Conservation (phyloP, 1,284 basidiomycete genomes). For the Naganishia sp. region DNA sequence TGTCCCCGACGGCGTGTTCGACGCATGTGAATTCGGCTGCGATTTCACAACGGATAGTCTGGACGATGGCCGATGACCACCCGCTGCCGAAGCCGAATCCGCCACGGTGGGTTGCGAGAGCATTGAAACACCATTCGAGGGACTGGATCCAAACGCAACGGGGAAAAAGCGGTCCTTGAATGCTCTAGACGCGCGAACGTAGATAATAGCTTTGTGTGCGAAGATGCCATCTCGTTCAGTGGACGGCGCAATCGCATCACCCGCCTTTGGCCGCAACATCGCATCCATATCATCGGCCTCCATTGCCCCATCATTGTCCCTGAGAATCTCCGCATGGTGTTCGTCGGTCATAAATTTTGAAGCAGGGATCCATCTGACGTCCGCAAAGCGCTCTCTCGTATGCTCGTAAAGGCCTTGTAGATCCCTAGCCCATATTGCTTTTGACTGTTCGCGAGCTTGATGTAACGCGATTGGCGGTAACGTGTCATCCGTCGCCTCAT, state of each 20-base stretch:
- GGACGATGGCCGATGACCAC: background rate
- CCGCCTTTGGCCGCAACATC: background rate
- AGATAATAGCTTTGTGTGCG: conserved; percentile 93
- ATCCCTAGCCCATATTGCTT: conserved; percentile 70
- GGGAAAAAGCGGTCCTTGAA: conserved; percentile 80
- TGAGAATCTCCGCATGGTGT: conserved; percentile 13
- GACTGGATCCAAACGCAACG: conserved; percentile 3
- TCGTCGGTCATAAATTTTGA: conserved; percentile 57
- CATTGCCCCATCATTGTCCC: background rate
- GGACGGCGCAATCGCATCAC: background rate
- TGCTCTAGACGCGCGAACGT: conserved; percentile 79
- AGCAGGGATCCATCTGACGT: conserved; percentile 73
- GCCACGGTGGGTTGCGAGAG: background rate
- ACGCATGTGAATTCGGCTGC: too few relatives aligned
- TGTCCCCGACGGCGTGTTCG: too few relatives aligned
- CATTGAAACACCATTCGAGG: conserved; percentile 9
- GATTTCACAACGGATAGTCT: too few relatives aligned
- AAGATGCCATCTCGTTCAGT: conserved; percentile 65
- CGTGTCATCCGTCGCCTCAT: background rate
- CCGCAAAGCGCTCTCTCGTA: conserved; percentile 83
- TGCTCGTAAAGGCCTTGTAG: conserved; percentile 71
- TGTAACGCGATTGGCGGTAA: conserved; percentile 38
- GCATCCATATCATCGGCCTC: conserved; percentile 7
- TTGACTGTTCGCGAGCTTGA: conserved; percentile 42
- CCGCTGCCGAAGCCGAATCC: too few relatives aligned